Evolutionary conservation across 2,329 filamentous ascomycete genomes (phyloP).

Genomic region (Neonectria coccinea): DNA sequence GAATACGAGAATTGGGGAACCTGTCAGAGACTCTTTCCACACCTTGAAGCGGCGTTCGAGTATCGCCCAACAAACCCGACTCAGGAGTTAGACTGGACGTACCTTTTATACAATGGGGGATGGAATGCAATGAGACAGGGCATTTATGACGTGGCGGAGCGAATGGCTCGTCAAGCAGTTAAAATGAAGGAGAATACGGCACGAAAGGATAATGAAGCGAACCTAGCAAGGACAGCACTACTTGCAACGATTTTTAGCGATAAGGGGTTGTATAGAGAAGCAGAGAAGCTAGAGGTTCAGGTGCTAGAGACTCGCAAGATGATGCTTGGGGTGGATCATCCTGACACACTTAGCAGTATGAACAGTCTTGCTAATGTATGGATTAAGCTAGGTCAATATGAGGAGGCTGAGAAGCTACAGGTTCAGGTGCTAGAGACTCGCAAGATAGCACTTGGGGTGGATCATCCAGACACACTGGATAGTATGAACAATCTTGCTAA

Average conservation of each 20-base stretch:
- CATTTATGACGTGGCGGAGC: background rate
- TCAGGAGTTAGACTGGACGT: background rate
- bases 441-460: background rate
- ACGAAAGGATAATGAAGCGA: background rate
- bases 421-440: constrained; percentile 1
- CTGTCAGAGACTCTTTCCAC: constrained; percentile 3
- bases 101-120: background rate
- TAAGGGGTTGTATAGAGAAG: background rate
- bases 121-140: background rate
- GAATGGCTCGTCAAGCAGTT: background rate
- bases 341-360: background rate
- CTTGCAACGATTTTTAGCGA: background rate
- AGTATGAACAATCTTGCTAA: constrained; percentile 6
- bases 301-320: no score
- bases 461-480: background rate
- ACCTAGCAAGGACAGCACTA: background rate
- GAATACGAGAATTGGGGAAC: constrained; percentile 4
- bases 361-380: background rate
- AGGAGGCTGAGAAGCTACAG: constrained; percentile 2
- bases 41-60: background rate
- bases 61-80: background rate
- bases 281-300: no score
- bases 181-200: background rate
- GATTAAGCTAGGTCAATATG: background rate
- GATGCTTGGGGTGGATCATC: background rate